Conservation (phyloP, 805 yeast species). For the Kurtzmaniella cleridarum region DNA sequence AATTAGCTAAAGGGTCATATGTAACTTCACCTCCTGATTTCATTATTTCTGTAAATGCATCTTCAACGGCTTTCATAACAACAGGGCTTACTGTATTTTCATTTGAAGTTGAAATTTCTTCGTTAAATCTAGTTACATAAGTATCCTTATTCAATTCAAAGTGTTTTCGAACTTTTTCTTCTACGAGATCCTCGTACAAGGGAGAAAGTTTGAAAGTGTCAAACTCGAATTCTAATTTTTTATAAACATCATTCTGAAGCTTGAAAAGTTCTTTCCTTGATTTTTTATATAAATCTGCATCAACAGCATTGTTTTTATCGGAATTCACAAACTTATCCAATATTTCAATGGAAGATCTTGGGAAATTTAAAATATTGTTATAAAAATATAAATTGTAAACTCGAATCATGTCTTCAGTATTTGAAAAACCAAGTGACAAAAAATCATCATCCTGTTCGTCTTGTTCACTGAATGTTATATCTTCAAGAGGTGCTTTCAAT, state of each 20-base stretch:
- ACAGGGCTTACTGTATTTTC: slow-evolving; percentile 34
- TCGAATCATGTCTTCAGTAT: slow-evolving; percentile 47
- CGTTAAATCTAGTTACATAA: not conserved
- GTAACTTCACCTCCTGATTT: slow-evolving; percentile 8
- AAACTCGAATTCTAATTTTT: slow-evolving; percentile 48
- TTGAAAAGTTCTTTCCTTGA: slow-evolving; percentile 59
- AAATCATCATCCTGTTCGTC: slow-evolving; percentile 25
- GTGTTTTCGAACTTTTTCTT: no score
- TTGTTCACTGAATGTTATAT: slow-evolving; percentile 21
- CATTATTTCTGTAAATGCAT: slow-evolving; percentile 60
- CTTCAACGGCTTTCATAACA: slow-evolving; percentile 59
- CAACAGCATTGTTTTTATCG: not conserved
- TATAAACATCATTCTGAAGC: slow-evolving; percentile 50
- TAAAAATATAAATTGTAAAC: slow-evolving; percentile 43
- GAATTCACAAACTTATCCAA: slow-evolving; percentile 22
- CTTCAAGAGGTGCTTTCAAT: slow-evolving; percentile 70
- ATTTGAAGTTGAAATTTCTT: not conserved
- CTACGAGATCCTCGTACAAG: no score
- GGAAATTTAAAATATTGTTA: slow-evolving; percentile 6
- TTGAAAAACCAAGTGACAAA: slow-evolving; percentile 38
- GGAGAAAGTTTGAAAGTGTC: slow-evolving; percentile 11
- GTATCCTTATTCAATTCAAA: no score
- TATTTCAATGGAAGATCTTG: slow-evolving; percentile 12
- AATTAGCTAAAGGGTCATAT: slow-evolving; percentile 1
- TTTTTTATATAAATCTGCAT: slow-evolving; percentile 29